Evolutionary conservation across 2,329 filamentous ascomycete genomes (phyloP).

Genomic region (Penicillium expansum): DNA sequence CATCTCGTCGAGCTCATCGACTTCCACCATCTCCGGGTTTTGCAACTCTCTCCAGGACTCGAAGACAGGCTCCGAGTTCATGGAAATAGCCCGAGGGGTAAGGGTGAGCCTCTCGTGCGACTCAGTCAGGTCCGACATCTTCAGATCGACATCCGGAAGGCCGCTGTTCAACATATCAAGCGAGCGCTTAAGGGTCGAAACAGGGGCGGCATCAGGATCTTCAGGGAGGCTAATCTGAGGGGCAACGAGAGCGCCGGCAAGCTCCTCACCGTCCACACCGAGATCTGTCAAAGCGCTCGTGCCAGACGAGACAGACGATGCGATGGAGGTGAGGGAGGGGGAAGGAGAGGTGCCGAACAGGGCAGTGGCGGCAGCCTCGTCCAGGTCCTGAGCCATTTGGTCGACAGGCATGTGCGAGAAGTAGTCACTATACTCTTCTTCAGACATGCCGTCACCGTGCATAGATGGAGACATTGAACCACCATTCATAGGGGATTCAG

Average conservation of each 20-base stretch:
- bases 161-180: constrained; percentile 43
- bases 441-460: constrained; percentile 29
- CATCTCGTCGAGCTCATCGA: constrained; percentile 88
- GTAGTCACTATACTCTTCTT: constrained; percentile 36
- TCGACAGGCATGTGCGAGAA: constrained; percentile 32
- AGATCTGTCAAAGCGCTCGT: constrained; percentile 38
- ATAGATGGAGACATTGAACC: constrained; percentile 32
- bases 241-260: constrained; percentile 17
- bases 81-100: constrained; percentile 26
- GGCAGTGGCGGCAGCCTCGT: constrained; percentile 35
- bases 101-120: constrained; percentile 47
- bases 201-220: constrained; percentile 26
- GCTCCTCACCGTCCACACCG: constrained; percentile 28
- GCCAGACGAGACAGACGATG: constrained; percentile 43
- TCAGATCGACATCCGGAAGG: constrained; percentile 36
- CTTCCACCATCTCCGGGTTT: constrained; percentile 83
- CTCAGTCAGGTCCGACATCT: constrained; percentile 36
- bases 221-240: constrained; percentile 34
- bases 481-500: constrained; percentile 33
- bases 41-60: constrained; percentile 60
- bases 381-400: constrained; percentile 29
- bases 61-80: constrained; percentile 41
- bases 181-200: constrained; percentile 39
- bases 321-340: constrained; percentile 42
- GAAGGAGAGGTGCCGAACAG: constrained; percentile 45